Conservation (phyloP, 1,139 yeast species). For the Wickerhamomyces sp. region DNA sequence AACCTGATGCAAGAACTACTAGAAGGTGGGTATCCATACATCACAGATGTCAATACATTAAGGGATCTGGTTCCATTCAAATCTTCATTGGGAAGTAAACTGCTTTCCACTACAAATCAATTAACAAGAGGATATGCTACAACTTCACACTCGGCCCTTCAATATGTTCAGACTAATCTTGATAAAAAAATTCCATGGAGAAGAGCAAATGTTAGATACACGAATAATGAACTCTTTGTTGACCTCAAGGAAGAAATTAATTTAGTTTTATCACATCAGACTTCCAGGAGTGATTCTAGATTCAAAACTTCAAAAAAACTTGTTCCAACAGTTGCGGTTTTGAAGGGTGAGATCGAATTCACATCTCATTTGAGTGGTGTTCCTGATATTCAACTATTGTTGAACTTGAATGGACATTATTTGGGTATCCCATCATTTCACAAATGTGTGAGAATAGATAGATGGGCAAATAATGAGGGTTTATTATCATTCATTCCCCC, state of each 20-base stretch:
- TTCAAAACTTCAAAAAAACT: slow-evolving; percentile 35
- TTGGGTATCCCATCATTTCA: slow-evolving; percentile 44
- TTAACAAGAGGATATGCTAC: slow-evolving; percentile 22
- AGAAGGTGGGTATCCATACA: slow-evolving; percentile 70
- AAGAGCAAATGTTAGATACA: slow-evolving; percentile 20
- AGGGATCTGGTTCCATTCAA: slow-evolving; percentile 66
- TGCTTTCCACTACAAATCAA: slow-evolving; percentile 34
- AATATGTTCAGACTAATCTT: slow-evolving; percentile 30
- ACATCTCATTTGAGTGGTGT: slow-evolving; percentile 68
- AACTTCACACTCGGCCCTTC: slow-evolving; percentile 12
- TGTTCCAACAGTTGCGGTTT: slow-evolving; percentile 30
- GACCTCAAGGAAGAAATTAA: slow-evolving; percentile 48
- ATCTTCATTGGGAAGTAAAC: slow-evolving; percentile 35
- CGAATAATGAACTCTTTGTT: slow-evolving; percentile 30
- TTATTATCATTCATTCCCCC: slow-evolving; percentile 76
- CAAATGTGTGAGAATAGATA: slow-evolving; percentile 35
- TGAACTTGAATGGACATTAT: slow-evolving; percentile 41
- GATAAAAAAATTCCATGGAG: slow-evolving; percentile 31
- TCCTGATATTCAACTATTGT: slow-evolving; percentile 60
- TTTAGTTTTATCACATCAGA: slow-evolving; percentile 18
- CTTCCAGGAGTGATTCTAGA: slow-evolving; percentile 5
- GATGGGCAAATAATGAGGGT: slow-evolving; percentile 39
- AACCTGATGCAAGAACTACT: slow-evolving; percentile 62
- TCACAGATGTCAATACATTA: slow-evolving; percentile 67
- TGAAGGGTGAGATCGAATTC: slow-evolving; percentile 61